Evolutionary conservation across 306 rosid species (phyloP), one percentile per base, ranked within the genome.

Genomic region (Potentilla sterilis): DNA sequence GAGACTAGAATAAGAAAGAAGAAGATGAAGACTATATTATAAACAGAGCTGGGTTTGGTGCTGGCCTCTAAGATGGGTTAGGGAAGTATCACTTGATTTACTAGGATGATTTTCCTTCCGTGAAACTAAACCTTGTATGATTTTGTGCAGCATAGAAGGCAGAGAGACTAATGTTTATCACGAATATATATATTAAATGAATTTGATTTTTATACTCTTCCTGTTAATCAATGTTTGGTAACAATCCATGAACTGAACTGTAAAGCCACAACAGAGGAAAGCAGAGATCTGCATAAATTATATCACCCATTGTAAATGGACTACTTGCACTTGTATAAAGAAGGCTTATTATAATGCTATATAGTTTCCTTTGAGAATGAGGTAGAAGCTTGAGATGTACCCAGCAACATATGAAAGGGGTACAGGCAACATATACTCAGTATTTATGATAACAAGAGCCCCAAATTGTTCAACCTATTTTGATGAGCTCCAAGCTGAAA

Each of bases 351-450:
- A 13, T 3, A 8, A 21, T 51, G 64, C 64, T 37, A 70, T 48
- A 70, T 34, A 2, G 21, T 48, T 37, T 71, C 42, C 62, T 44
- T 16, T 54, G 9, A 72, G 49, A 13, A 54, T 72, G 66, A 72
- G 66, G 51, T 54, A 54, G 66, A 46, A 40, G 58, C 51, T 21
- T 38, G 40, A 40, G 13, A 71, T 52, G 59, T 35, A 71, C 21
- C 75, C 75, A 55, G 40, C 14, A 72, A 73, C 21, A 73, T 16
- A 42, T 8, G 52, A 73, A 72, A 57, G 54, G 67, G 59, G 74
- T 19, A 69, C 61, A 47, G 28, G 12, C 32, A 41, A 41, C 18
- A 19, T 10, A 0, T 10, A 0, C 74, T 32, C 59, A 8, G 24
- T 24, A 15, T 34, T 32, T 48, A 16, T 48, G 61, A 48, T 48